Percentiles rank a stretch among this genome's conserved stretches.
Evolutionary conservation across 2,329 filamentous ascomycete genomes (phyloP).

Genomic region (Claviceps cyperi): DNA sequence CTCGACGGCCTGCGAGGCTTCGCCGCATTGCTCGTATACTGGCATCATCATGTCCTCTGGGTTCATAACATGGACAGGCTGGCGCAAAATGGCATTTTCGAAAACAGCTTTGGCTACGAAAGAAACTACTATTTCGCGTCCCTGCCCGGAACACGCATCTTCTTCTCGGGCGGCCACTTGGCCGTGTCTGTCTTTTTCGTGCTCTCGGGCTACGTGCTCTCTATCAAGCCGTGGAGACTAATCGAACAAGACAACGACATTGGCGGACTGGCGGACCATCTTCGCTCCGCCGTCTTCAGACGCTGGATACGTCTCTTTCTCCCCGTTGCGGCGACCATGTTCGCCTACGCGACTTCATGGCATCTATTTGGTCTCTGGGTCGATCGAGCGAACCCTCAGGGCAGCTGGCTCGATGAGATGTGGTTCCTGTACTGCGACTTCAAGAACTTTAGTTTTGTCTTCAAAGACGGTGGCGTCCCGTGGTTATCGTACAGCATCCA

Average conservation of each 20-base stretch:
- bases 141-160: conserved; percentile 42
- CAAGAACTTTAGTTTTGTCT: conserved; percentile 58
- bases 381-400: conserved; percentile 22
- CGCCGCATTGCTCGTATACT: conserved; percentile 51
- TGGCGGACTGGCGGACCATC: conserved; percentile 25
- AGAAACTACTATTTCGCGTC: conserved; percentile 32
- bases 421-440: conserved; percentile 38
- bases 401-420: conserved; percentile 32
- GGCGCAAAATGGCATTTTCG: conserved; percentile 24
- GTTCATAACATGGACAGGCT: conserved; percentile 25
- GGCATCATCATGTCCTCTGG: conserved; percentile 46
- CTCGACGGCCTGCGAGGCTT: conserved; percentile 51
- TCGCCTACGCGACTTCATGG: conserved; percentile 34
- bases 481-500: conserved; percentile 41
- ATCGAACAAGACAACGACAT: conserved; percentile 28
- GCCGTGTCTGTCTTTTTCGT: conserved; percentile 44
- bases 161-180: conserved; percentile 48
- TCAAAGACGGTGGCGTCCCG: conserved; percentile 39
- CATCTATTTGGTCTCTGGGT: conserved; percentile 37
- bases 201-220: conserved; percentile 42
- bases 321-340: conserved; percentile 38
- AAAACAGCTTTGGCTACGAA: conserved; percentile 37
- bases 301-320: conserved; percentile 35
- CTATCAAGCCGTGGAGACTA: conserved; percentile 32
- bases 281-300: conserved; percentile 33